Base-by-base conservation (phyloP, 306 rosid genomes). In the Rubus parviflorus region DNA sequence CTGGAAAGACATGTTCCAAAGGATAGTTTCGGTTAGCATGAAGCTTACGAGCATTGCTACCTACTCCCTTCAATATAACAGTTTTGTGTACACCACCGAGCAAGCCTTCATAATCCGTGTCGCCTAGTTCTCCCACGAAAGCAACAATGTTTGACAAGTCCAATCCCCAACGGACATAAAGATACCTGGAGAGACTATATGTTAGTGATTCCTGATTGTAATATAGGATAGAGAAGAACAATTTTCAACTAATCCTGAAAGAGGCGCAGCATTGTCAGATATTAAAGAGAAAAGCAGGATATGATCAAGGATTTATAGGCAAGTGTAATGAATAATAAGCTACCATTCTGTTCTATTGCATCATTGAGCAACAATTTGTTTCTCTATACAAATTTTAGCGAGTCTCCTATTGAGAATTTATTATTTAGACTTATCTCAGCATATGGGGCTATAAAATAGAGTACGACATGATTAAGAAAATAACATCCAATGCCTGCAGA, bases 71-170 rank as follows among this genome's bases (percentile, higher is more conserved):
- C 65, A 88, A 14, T 76, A 85, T 74, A 38, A 78, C 68, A 46
- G 84, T 85, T 74, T 83, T 88, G 79, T 81, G 91, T 43, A 74
- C 53, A 22, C 91, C 91, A 2, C 91, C 89, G 40, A 85, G 57
- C 83, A 85, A 70, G 56, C 85, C 86, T 81, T 88, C 91, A 61
- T 88, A 85, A 64, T 88, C 91, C 5, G 91, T 88, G 84, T 88
- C 91, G 2, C 91, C 91, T 22, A 47, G 74, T 77, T 88, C 91
- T 77, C 89, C 91, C 84, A 81, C 83, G n/a, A 85, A 81, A 35
- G 84, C 86, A 80, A 85, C 91, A 37, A 75, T 75, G 5, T 73
- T 88, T 12, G 86, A 74, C 81, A 83, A 67, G 63, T 85, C 85
- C 81, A 85, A 68, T 19, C 89, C 89, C 91, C 91, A 88, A 3